Evolutionary conservation across 306 rosid genomes (phyloP), one percentile per base, ranked within the genome.

Genomic region (Prunus padus): DNA sequence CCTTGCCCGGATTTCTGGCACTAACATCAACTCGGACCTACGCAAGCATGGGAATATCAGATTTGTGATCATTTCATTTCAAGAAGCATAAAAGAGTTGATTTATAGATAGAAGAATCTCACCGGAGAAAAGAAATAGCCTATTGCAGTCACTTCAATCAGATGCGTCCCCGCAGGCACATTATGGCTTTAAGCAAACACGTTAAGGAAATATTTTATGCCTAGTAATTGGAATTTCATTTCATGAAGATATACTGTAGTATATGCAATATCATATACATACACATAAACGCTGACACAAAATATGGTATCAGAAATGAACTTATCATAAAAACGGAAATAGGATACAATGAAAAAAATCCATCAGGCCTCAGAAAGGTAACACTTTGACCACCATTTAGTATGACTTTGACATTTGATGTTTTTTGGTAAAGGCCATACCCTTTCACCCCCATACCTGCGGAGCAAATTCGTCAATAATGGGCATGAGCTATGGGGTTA

Each of bases 11-110:
- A 80, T 89, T 81, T 88, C 98, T 85, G 69, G 99, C 98, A 79
- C 99, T 96, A 75, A 96, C 98, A 87, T 96, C 99, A 82, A 96
- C 98, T 67, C 99, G 92, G 75, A 96, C 97, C 99, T 96, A 60
- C 2, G 45, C 19, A 82, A 66, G 51, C 56, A 76, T 11, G 33
- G 50, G 25, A 10, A 44, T 11, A 16, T 63, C 52, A 46, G 46
- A 70, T 74, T 16, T 40, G 16, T 20, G 11, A 37, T 28, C 30
- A 11, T 40, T 23, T n/a, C 18, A 11, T 37, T 13, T 54, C 44
- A 51, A 66, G 3, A n/a, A 37, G 40, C 25, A 51, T 49, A 64
- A 59, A 5, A 25, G 11, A 73, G 45, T 63, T 49, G 62, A 67
- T 77, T 42, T 74, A 66, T 64, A 78, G 77, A 77, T 73, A 55